phyloP scores from a whole-genome alignment of 2,329 filamentous ascomycete species.

The Alternaria sp. region DNA sequence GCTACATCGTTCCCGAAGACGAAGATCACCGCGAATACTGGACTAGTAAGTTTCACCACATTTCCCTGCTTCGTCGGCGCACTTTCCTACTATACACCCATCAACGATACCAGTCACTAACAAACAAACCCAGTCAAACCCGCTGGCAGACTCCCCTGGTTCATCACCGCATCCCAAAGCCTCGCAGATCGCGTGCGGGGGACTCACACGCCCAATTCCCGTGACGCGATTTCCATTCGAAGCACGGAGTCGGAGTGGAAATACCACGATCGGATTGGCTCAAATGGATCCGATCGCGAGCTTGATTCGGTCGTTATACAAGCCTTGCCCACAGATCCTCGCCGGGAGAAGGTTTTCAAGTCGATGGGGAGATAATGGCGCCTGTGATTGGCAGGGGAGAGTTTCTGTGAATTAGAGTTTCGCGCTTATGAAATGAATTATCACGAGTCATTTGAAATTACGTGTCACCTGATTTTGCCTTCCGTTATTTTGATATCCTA shows the following conservation, averaged over 20 bases:
- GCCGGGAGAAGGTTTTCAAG: slow-evolving; percentile 40
- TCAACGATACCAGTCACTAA: not conserved
- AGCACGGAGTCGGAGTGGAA: slow-evolving; percentile 37
- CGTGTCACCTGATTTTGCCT: not conserved
- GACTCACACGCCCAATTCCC: slow-evolving; percentile 18
- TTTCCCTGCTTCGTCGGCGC: not conserved
- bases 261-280: slow-evolving; percentile 35
- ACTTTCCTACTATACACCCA: not conserved
- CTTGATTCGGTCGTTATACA: slow-evolving; percentile 38
- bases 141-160: slow-evolving; percentile 14
- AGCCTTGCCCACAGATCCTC: slow-evolving; percentile 33
- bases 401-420: slow-evolving; percentile 3
- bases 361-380: slow-evolving; percentile 17
- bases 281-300: slow-evolving; percentile 39
- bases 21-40: slow-evolving; percentile 80
- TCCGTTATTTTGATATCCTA: not conserved
- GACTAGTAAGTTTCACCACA: slow-evolving; percentile 67
- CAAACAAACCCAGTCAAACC: slow-evolving; percentile 36
- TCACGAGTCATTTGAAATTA: slow-evolving; percentile 2
- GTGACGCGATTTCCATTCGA: slow-evolving; percentile 32
- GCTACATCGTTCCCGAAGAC: slow-evolving; percentile 76
- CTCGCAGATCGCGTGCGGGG: slow-evolving; percentile 34
- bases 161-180: slow-evolving; percentile 34
- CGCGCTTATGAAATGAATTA: not conserved
- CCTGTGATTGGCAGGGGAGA: slow-evolving; percentile 1